phyloP scores from a whole-genome alignment of 306 rosid species.

The Crotalaria pallida region DNA sequence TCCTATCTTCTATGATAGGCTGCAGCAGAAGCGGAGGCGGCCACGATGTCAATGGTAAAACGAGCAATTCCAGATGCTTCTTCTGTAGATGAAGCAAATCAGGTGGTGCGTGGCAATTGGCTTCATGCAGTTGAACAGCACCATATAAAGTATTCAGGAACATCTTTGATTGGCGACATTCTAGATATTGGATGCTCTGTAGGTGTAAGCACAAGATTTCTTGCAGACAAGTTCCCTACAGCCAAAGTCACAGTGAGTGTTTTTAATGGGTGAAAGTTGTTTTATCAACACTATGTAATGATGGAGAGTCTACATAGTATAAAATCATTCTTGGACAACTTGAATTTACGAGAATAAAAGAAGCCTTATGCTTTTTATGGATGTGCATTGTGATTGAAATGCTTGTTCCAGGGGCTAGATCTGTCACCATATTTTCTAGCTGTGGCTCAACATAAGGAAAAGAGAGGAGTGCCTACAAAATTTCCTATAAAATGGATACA shows the following conservation, averaged over 20 bases:
- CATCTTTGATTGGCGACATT: slow-evolving; percentile 40
- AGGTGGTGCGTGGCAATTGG: slow-evolving; percentile 50
- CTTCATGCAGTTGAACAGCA: slow-evolving; percentile 51
- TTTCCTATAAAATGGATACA: slow-evolving; percentile 55
- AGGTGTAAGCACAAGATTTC: slow-evolving; percentile 53
- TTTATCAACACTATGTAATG: background rate
- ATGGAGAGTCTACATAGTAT: background rate
- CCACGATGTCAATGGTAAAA: slow-evolving; percentile 53
- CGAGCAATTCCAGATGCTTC: slow-evolving; percentile 49
- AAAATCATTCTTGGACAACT: background rate
- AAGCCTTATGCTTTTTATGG: background rate
- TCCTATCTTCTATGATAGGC: slow-evolving; percentile 39
- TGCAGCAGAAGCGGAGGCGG: slow-evolving; percentile 73
- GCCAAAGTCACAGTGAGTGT: slow-evolving; percentile 53
- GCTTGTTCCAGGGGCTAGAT: slow-evolving; percentile 55
- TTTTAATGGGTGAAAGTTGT: slow-evolving; percentile 9
- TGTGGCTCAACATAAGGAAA: slow-evolving; percentile 59
- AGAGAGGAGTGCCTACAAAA: slow-evolving; percentile 32
- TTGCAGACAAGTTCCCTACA: slow-evolving; percentile 48
- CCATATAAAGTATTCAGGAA: slow-evolving; percentile 35
- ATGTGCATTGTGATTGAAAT: slow-evolving; percentile 17
- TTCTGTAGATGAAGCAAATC: slow-evolving; percentile 46
- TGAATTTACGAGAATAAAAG: slow-evolving; percentile 12
- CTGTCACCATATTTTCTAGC: slow-evolving; percentile 68
- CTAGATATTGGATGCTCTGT: slow-evolving; percentile 62